Base-by-base conservation (phyloP, 169 alveolate genomes). In the Eimeria brunetti region DNA sequence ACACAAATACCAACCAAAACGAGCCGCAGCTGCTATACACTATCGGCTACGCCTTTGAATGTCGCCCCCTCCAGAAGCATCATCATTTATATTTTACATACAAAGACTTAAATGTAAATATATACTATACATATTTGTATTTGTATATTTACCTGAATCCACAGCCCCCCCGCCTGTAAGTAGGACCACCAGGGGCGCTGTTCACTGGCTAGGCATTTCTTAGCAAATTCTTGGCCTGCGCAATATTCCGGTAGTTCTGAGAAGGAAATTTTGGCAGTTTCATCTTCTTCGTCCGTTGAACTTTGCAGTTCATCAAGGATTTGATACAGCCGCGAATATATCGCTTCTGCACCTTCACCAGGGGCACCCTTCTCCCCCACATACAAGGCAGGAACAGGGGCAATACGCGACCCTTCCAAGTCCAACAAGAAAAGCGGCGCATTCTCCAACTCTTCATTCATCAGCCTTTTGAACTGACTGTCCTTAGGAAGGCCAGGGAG, bases 221-320 rank as follows among this genome's bases (percentile, higher is more conserved):
- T 84, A n/a, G 91, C 91, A 24, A 84, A 84, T 20, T 84, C 76
- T 58, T 84, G 71, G 14, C 91, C 91, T 22, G 91, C n/a, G 76
- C 91, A 84, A 56, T 84, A 84, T 36, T 84, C 76, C 9, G 91
- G 91, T 58, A 84, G 91, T 56, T 46, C 78, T 27, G 91, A 84
- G 36, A 84, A 84, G 12, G 91, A 44, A 46, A 84, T 27, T 53
- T 36, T 64, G 20, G 58, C 73, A 14, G 12, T 30, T 0, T 84
- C 91, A 14, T 84, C 91, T 11, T 78, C 67, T 9, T 84, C 91
- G 36, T 84, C 91, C 8, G 91, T 12, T 18, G 91, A 3, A 60
- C 22, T 84, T 56, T 84, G 73, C 33, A 84, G 53, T 22, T 84
- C 91, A 56, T 84, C 91, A n/a, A 84, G 78, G 9, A 41, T 53